phyloP scores from a whole-genome alignment of 495 filamentous ascomycete species.

The Neurospora sp. region DNA sequence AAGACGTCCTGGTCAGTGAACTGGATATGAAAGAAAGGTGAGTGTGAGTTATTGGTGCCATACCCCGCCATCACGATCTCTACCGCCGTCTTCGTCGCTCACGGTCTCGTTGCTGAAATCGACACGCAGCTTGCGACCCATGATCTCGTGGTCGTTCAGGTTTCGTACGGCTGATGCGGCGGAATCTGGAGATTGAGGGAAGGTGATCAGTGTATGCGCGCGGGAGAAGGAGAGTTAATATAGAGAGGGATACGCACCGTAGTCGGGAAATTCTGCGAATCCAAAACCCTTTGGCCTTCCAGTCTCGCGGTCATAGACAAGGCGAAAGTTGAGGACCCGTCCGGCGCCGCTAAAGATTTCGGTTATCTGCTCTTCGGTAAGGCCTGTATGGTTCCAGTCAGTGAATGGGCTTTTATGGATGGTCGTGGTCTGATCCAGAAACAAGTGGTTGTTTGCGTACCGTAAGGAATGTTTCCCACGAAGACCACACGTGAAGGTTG shows the following conservation, averaged over 20 bases:
- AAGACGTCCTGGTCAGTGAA: neutral
- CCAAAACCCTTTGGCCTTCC: constrained; percentile 94
- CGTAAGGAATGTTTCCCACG: constrained; percentile 76
- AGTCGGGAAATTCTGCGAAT: constrained; percentile 86
- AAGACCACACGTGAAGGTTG: constrained; percentile 56
- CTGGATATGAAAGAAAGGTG: neutral
- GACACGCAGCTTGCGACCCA: constrained; percentile 87
- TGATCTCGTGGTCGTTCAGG: constrained; percentile 90
- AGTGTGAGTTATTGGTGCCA: neutral
- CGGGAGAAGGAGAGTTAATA: neutral
- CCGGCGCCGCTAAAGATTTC: constrained; percentile 84
- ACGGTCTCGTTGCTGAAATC: constrained; percentile 90
- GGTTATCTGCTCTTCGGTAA: constrained; percentile 89
- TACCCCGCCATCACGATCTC: constrained; percentile 18
- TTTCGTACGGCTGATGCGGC: constrained; percentile 93
- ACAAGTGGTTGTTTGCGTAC: constrained; percentile 18
- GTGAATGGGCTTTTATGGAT: neutral
- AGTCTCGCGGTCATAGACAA: constrained; percentile 93
- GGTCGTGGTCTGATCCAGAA: neutral
- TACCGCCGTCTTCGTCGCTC: constrained; percentile 50
- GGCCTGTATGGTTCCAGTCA: constrained; percentile 40
- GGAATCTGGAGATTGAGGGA: constrained; percentile 46
- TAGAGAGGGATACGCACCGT: constrained; percentile 27
- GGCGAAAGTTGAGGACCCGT: constrained; percentile 80
- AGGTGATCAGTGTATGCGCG: neutral